Evolutionary conservation across 345 rosid species (phyloP), one percentile per base, ranked within the genome.

Genomic region (Salix koriyanagi): DNA sequence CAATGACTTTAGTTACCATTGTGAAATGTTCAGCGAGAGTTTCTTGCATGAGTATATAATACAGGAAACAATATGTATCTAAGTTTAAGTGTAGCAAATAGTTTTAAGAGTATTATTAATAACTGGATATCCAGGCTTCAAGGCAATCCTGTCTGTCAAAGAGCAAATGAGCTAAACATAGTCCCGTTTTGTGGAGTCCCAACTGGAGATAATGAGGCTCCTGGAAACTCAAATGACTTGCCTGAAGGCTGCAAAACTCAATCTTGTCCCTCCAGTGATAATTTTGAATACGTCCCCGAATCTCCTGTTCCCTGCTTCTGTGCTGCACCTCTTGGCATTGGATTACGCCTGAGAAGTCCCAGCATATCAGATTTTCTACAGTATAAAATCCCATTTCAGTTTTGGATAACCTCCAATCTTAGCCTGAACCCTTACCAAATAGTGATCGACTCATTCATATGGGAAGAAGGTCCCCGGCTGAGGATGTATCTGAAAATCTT

Each of bases 71-170:
- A 54, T 21, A 60, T 60, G 18, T 3, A 25, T 32, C 30, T 65
- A 12, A 46, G 19, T 67, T 36, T 16, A 32, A 25, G 26, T 21
- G 13, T 67, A 37, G 28, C 65, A 60, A 62, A 42, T 36, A 23
- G 65, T 71, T 75, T 65, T 73, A 30, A 72, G 32, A 13, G 2
- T 26, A 18, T 4, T 26, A 18, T 4, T 37, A 54, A 65, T 65
- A 19, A 69, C 28, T 82, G 77, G 65, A 67, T 84, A 44, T 36
- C 65, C 68, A 91, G 96, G 90, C 94, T 91, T 71, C 72, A 76
- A 32, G 94, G 86, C 7, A 91, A 91, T 75, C 91, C 91, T 25
- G 74, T 90, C 30, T 91, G 94, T 71, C 36, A 75, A 76, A 79
- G 76, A 42, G 81, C 77, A 69, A 85, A 83, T 62, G 84, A 58